Base-by-base conservation (phyloP, 1,284 basidiomycete species). In the Tylopilus sp. region DNA sequence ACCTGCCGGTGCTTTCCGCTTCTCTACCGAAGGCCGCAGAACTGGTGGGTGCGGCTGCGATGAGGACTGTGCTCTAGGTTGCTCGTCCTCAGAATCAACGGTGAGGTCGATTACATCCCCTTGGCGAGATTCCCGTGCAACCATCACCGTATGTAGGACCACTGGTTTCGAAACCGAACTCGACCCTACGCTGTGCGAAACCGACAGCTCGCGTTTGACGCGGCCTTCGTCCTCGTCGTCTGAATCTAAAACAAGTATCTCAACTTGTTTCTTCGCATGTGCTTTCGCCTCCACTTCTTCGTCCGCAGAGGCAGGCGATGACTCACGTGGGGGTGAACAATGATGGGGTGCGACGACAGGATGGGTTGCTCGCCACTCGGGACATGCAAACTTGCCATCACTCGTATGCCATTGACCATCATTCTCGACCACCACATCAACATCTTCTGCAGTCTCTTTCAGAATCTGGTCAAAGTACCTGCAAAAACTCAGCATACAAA, bases 381-480 rank as follows among this genome's bases (percentile, higher is more conserved):
- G 63, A 10, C 91, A 93, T 2, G 80, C 92, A 60, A 82, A 87
- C 65, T 87, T 90, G 70, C 89, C 81, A 67, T 98, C 92, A 15
- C 80, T 74, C 0, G 93, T 93, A 64, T 96, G 93, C 97, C 97
- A 99, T 61, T 93, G 84, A 0, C 93, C 95, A 64, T 96, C 86
- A 0, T 93, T 82, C 68, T 99, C 95, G 10, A 99, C 85, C 34
- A 96, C 78, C 11, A 99, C 94, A 56, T 95, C 89, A 8, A 92
- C 81, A 47, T 76, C 76, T 25, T 92, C 88, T 0, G 90, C 81
- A 4, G 86, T 89, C 25, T 75, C 70, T 58, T 81, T 81, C 59
- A 97, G 68, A 45, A 97, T 95, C 49, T 84, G 80, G 55, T 89
- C 82, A 65, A 92, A 89, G 67, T 89, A 93, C 12, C 92, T 92